Conservation (phyloP, 306 rosid species). For the Astragalus glycyphyllos region DNA sequence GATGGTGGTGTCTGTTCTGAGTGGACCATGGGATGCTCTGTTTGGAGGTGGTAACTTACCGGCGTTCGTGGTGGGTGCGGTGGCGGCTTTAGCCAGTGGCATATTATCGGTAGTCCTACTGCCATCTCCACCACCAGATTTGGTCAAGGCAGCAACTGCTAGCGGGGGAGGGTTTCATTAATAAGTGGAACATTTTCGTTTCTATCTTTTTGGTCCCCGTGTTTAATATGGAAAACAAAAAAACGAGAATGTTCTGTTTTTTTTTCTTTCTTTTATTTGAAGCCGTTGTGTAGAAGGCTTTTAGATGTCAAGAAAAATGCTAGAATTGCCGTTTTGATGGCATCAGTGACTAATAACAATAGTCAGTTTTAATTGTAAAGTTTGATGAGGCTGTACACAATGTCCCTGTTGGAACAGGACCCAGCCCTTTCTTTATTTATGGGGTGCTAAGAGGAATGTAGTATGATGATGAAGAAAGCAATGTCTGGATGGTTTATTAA, state of each 20-base stretch:
- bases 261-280: conserved; percentile 23
- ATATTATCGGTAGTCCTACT: conserved; percentile 63
- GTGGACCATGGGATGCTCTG: conserved; percentile 76
- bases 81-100: conserved; percentile 68
- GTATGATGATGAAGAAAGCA: conserved; percentile 27
- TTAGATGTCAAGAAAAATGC: conserved; percentile 42
- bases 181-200: conserved; percentile 23
- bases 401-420: conserved; percentile 45
- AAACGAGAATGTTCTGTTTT: conserved; percentile 21
- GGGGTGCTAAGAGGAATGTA: conserved; percentile 38
- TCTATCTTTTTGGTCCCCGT: conserved; percentile 10
- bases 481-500: conserved; percentile 33
- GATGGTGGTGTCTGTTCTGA: conserved; percentile 74
- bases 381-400: conserved; percentile 50
- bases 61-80: conserved; percentile 77
- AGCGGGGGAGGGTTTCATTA: conserved; percentile 52
- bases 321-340: conserved; percentile 50
- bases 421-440: conserved; percentile 46
- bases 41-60: conserved; percentile 93
- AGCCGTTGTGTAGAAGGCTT: conserved; percentile 50
- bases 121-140: conserved; percentile 72
- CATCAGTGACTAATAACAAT: conserved; percentile 50
- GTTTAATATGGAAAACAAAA: conserved; percentile 17
- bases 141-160: conserved; percentile 41
- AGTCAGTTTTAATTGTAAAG: conserved; percentile 52